Base-by-base conservation (phyloP, 129 eudicot species). In the Chrysanthemum makinoi region DNA sequence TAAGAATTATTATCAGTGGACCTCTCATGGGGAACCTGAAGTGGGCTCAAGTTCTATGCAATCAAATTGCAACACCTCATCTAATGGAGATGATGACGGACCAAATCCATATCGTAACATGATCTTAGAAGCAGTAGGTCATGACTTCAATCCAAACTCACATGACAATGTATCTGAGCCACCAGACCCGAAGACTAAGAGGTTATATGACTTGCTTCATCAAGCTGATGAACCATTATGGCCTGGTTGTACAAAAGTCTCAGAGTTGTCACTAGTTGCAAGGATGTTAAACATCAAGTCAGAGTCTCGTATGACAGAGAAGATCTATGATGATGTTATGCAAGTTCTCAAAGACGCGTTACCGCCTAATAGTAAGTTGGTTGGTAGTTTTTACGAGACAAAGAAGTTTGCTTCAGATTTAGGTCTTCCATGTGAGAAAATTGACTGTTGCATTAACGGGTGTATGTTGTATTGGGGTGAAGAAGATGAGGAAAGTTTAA, bases 361-460 rank as follows among this genome's bases (percentile, higher is more conserved):
- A 56, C 62, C 62, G 10, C 28, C 62, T 18, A 13, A 56, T 2
- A 56, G 10, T 56, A 56, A 56, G 30, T 56, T 56, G 62, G 28
- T 56, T 18, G 10, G 28, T 56, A 56, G 62, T 56, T 56, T 55
- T 56, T 56, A 56, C 17, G 62, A 56, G 22, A 56, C 62, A 56
- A 56, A 56, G 62, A 56, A 56, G 30, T 19, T 16, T 18, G 62
- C 60, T 2, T 16, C 60, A 14, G 60, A 54, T 54, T 54, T 54
- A 16, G 24, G 60, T 10, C 58, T 53, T 7, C 58, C 20, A 15
- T 53, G 58, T 53, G 58, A 53, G 58, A 53, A 53, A 53, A 53
- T 53, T 53, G 2, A 53, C 3, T n/a, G 58, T 53, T 53, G 58
- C 20, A 15, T 53, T 13, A 53, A 53, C 16, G 58, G 58, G 18